These are phyloP conservation scores for Gonapodya prolifera DNA, from an alignment of 192 early-diverging fungal genomes.

Conservation along the genomic window DNA sequence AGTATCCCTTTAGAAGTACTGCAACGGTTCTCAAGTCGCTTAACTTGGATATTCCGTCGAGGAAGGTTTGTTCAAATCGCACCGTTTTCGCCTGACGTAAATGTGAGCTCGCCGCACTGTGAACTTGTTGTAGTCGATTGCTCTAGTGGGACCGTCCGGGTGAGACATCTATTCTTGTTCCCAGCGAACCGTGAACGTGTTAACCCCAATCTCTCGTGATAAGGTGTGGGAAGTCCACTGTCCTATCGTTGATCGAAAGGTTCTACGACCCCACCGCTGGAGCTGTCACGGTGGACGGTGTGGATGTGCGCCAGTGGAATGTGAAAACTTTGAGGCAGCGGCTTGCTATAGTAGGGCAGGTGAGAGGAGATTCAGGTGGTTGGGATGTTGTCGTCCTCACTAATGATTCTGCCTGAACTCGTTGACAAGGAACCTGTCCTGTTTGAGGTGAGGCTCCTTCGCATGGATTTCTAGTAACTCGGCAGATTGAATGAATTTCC, in stretches of 20 bases:
- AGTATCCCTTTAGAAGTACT: no score
- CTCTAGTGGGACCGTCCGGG: slow-evolving; percentile 18
- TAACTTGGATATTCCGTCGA: no score
- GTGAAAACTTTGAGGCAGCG: slow-evolving; percentile 23
- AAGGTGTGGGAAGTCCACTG: slow-evolving; percentile 53
- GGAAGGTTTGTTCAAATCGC: no score
- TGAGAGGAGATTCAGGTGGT: no score
- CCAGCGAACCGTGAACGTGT: slow-evolving; percentile 45
- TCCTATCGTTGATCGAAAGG: slow-evolving; percentile 41
- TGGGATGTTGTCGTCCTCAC: no score
- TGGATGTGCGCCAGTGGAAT: slow-evolving; percentile 28
- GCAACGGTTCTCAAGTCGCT: no score
- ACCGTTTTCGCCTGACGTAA: slow-evolving; percentile 8
- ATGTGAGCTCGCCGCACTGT: slow-evolving; percentile 18
- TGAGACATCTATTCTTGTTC: slow-evolving; percentile 30
- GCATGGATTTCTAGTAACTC: no score
- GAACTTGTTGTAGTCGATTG: slow-evolving; percentile 18
- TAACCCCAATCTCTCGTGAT: slow-evolving; percentile 36
- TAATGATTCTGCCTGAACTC: slow-evolving; percentile 9
- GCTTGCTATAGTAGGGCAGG: slow-evolving; percentile 34
- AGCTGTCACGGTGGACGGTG: slow-evolving; percentile 21
- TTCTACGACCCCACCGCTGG: slow-evolving; percentile 37
- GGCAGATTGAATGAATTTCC: no score
- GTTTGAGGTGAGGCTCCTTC: slow-evolving; percentile 42
- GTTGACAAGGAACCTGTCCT: slow-evolving; percentile 44